phyloP scores from a whole-genome alignment of 371 early-diverging fungal species.

The Mucor mucedo region DNA sequence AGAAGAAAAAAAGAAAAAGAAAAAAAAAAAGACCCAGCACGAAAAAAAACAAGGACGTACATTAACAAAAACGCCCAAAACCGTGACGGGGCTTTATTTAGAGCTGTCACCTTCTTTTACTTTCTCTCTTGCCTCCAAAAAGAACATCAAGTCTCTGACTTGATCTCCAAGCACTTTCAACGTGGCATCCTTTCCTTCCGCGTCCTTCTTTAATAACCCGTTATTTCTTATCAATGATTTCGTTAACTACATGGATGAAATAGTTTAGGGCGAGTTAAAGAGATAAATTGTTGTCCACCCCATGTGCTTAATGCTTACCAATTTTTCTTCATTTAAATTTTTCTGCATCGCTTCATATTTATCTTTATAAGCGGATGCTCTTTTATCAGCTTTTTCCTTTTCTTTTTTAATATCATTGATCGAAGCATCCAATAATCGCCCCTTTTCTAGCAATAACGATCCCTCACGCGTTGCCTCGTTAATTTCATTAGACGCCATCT shows the following conservation, averaged over 20 bases:
- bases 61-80: no score
- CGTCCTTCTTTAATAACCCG: slow-evolving; percentile 28
- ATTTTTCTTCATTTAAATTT: slow-evolving; percentile 39
- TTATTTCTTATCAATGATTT: slow-evolving; percentile 32
- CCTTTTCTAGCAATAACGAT: neutral
- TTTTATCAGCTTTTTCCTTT: slow-evolving; percentile 14
- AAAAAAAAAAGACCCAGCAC: neutral
- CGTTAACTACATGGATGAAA: slow-evolving; percentile 20
- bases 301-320: slow-evolving; percentile 20
- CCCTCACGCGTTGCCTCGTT: slow-evolving; percentile 12
- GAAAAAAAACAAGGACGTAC: no score
- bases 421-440: slow-evolving; percentile 4
- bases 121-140: slow-evolving; percentile 39
- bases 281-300: no score
- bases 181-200: slow-evolving; percentile 27
- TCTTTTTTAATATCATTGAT: slow-evolving; percentile 4
- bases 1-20: neutral
- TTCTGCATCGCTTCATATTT: slow-evolving; percentile 24
- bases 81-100: neutral
- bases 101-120: slow-evolving; percentile 14
- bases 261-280: neutral
- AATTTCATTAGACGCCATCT: slow-evolving; percentile 11
- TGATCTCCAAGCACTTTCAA: slow-evolving; percentile 39
- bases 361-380: slow-evolving; percentile 20
- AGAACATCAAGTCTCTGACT: slow-evolving; percentile 47